Conservation (phyloP, 2,329 filamentous ascomycete species). For the Fusarium sp. region DNA sequence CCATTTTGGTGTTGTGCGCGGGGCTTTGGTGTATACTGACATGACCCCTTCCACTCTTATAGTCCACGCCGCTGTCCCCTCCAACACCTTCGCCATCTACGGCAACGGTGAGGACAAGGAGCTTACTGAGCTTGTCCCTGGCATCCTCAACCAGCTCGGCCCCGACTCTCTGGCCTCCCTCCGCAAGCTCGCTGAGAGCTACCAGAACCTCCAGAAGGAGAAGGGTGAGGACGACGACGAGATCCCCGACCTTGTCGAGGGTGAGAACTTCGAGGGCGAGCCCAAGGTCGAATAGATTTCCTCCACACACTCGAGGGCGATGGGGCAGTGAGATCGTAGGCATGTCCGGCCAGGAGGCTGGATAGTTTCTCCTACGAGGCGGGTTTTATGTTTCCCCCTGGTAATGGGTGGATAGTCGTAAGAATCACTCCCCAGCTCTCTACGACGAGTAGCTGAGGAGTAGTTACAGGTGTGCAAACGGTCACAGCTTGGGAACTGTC, state of each 20-base stretch:
- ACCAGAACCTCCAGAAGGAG: slow-evolving; percentile 99
- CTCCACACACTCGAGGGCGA: slow-evolving; percentile 35
- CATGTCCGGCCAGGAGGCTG: slow-evolving; percentile 42
- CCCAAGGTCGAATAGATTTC: slow-evolving; percentile 87
- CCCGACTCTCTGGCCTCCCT: slow-evolving; percentile 97
- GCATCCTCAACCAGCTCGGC: slow-evolving; percentile 99
- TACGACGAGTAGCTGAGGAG: slow-evolving; percentile 40
- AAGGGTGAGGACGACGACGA: slow-evolving; percentile 86
- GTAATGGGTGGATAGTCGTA: slow-evolving; percentile 43
- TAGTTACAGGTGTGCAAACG: slow-evolving; percentile 46
- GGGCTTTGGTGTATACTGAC: slow-evolving; percentile 41
- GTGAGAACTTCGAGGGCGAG: slow-evolving; percentile 98
- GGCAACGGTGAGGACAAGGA: slow-evolving; percentile 99
- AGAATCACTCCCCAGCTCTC: slow-evolving; percentile 42
- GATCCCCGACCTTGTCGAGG: slow-evolving; percentile 96
- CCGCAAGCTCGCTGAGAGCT: slow-evolving; percentile 98
- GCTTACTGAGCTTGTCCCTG: slow-evolving; percentile 98
- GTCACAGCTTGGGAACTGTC: slow-evolving; percentile 45
- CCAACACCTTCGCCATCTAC: slow-evolving; percentile 99
- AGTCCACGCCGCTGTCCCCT: slow-evolving; percentile 97
- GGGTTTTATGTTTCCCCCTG: slow-evolving; percentile 42
- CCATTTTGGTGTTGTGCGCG: slow-evolving; percentile 21
- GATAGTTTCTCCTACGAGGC: slow-evolving; percentile 41
- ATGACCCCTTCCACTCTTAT: slow-evolving; percentile 15
- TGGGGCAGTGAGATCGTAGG: slow-evolving; percentile 44